Evolutionary conservation across 2,329 filamentous ascomycete genomes (phyloP).

Genomic region (Calonectria pseudoturangicola): DNA sequence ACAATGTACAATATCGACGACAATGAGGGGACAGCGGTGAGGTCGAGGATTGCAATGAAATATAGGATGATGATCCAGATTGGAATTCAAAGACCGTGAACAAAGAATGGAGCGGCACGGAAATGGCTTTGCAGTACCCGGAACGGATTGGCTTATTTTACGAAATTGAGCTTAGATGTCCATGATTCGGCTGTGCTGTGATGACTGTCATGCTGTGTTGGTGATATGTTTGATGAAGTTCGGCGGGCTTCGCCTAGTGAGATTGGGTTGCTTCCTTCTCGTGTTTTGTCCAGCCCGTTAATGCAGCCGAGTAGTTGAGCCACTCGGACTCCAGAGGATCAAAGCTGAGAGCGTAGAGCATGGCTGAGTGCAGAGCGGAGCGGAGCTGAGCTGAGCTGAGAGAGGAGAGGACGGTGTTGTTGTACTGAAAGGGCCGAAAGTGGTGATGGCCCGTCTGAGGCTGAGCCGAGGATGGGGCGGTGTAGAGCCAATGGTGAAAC

Average conservation of each 20-base stretch:
- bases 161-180: constrained; percentile 44
- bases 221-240: neutral
- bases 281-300: neutral
- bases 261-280: neutral
- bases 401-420: too few species aligned
- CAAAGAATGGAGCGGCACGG: constrained; percentile 31
- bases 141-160: constrained; percentile 52
- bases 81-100: constrained; percentile 49
- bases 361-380: constrained; percentile 23
- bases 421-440: neutral
- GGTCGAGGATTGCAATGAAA: constrained; percentile 45
- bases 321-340: constrained; percentile 19
- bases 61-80: constrained; percentile 54
- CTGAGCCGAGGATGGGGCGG: constrained; percentile 28
- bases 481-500: constrained; percentile 24
- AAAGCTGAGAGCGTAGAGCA: constrained; percentile 5
- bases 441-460: constrained; percentile 11
- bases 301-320: constrained; percentile 26
- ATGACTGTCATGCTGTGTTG: constrained; percentile 25
- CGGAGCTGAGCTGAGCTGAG: neutral
- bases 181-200: constrained; percentile 38
- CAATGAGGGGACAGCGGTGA: constrained; percentile 38
- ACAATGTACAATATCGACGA: constrained; percentile 53
- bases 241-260: neutral
- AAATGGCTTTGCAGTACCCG: constrained; percentile 48